Base-by-base conservation (phyloP, 345 rosid genomes). In the Laguncularia racemosa region DNA sequence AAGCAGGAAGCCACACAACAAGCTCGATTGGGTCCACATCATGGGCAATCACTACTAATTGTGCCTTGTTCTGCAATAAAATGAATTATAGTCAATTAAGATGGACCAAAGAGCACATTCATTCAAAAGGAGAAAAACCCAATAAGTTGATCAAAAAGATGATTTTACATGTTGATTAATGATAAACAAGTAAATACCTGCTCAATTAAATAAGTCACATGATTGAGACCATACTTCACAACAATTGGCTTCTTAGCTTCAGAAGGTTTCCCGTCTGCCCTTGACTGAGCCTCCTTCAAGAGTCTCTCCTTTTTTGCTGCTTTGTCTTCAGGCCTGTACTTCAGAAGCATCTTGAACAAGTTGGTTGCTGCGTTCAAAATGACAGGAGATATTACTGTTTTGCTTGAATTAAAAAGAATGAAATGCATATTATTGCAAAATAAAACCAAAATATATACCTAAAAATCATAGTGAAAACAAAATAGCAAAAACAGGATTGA, bases 161-260 rank as follows among this genome's bases (percentile, higher is more conserved):
- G 38, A 8, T 48, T 16, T 44, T 20, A 14, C 6, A 3, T 18
- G 7, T 28, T 21, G 21, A 21, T 4, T 16, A 14, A 14, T 4
- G 13, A 12, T 23, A 44, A 14, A 50, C 51, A 20, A 10, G 18
- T 23, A 1, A 13, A 20, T 20, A 81, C 88, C 86, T 85, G 88
- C 69, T 85, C 86, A 23, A 76, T 82, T 33, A 82, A 84, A 68
- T 85, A 85, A 13, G 92, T 85, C 9, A 82, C 77, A 53, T 80
- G 81, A 69, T 82, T 85, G 28, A 85, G 81, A 8, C 84, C 92
- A 26, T 74, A 85, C 61, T 85, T 85, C 38, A 82, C 84, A 20
- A 82, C 80, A 71, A 85, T 76, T 4, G 86, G 88, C 70, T 85
- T 80, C 77, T 71, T 82, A 1, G 77, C 51, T 70, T 82, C 89